These are phyloP conservation scores for Angomonas ambiguus DNA, from an alignment of 208 protist genomes.

Conservation along the genomic window DNA sequence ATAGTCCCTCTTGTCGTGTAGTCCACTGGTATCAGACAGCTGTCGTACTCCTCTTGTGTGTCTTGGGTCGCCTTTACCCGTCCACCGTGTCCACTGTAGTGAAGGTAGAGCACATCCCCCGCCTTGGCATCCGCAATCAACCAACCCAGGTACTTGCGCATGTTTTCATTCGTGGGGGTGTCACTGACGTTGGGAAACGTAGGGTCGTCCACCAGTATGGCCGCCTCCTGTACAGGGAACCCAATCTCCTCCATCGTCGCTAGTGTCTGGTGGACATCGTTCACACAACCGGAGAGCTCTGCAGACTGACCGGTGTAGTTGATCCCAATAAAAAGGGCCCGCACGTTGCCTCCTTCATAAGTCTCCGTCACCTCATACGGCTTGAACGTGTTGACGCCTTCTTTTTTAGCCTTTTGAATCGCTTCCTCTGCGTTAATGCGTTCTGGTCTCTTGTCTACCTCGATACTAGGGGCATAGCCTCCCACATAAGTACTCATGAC, in stretches of 20 bases:
- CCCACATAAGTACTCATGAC: background rate
- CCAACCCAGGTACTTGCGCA: constrained; percentile 86
- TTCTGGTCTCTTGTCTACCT: background rate
- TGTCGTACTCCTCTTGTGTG: constrained; percentile 72
- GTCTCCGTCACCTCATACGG: background rate
- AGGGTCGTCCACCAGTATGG: constrained; percentile 80
- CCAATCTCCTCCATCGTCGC: constrained; percentile 70
- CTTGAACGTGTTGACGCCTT: constrained; percentile 5
- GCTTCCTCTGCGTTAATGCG: background rate
- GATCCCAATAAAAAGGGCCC: constrained; percentile 89
- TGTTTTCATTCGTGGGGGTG: constrained; percentile 75
- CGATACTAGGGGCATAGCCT: background rate
- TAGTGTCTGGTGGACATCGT: constrained; percentile 82
- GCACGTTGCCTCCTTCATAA: constrained; percentile 68
- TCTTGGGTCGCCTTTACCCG: constrained; percentile 48
- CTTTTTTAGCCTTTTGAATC: background rate
- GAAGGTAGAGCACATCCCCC: constrained; percentile 87
- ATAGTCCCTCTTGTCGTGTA: constrained; percentile 62
- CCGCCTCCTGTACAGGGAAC: constrained; percentile 79
- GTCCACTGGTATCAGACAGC: constrained; percentile 81
- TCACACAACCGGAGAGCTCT: constrained; percentile 78
- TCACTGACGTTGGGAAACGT: constrained; percentile 70
- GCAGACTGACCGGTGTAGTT: constrained; percentile 79
- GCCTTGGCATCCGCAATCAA: constrained; percentile 64
- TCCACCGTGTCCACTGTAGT: constrained; percentile 90